Conservation (phyloP, 345 rosid species). For the Brassica rapa region DNA sequence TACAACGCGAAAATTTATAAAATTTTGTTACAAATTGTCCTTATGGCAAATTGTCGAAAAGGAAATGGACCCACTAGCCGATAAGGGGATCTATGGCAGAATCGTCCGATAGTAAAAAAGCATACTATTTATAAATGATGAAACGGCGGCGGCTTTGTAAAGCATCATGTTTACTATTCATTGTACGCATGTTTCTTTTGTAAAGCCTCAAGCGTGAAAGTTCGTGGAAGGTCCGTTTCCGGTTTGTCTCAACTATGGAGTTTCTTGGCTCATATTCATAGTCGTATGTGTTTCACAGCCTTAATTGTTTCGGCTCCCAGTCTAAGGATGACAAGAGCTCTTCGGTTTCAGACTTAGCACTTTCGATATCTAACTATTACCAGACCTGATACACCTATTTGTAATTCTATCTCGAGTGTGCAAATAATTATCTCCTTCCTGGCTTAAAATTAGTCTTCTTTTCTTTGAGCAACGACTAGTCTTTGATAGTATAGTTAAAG, state of each 20-base stretch:
- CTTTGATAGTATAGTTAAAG: too few relatives aligned
- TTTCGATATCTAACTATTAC: not conserved
- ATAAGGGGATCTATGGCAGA: constrained; percentile 25
- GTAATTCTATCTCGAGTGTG: not conserved
- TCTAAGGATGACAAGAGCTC: not conserved
- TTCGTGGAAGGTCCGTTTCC: constrained; percentile 10
- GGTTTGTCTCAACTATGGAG: not conserved
- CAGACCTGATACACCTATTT: not conserved
- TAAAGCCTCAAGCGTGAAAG: constrained; percentile 40
- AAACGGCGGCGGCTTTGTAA: constrained; percentile 45
- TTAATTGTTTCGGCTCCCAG: not conserved
- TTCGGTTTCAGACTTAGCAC: not conserved
- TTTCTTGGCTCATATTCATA: not conserved
- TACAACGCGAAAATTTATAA: not conserved
- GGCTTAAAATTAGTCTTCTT: not conserved
- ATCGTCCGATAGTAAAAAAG: constrained; percentile 43
- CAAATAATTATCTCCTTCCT: not conserved
- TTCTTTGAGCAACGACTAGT: too few relatives aligned
- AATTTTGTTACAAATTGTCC: constrained; percentile 3
- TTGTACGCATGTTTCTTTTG: constrained; percentile 53
- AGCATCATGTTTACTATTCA: not conserved
- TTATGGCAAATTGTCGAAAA: not conserved
- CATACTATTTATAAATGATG: constrained; percentile 42
- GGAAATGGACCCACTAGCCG: constrained; percentile 32
- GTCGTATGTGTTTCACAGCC: not conserved